Evolutionary conservation across 495 filamentous ascomycete genomes (phyloP).

Genomic region (Bryoglossum gracile): DNA sequence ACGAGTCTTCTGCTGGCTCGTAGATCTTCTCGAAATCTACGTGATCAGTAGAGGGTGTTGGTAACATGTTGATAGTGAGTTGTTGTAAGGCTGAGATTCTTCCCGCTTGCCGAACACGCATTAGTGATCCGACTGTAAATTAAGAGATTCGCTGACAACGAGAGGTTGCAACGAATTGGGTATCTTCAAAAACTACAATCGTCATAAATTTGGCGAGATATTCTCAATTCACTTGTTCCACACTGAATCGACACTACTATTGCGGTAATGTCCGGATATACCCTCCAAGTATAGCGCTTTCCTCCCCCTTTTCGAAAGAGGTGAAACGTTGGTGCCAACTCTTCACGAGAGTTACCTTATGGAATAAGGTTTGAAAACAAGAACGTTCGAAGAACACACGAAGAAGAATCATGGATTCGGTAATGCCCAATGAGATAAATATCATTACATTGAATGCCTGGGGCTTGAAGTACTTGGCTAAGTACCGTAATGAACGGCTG

Average conservation of each 20-base stretch:
- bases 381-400: not conserved
- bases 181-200: constrained; percentile 2
- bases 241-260: constrained; percentile 5
- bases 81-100: constrained; percentile 15
- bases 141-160: too few species aligned
- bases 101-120: not conserved
- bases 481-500: constrained; percentile 71
- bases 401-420: constrained; percentile 6
- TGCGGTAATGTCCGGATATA: constrained; percentile 8
- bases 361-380: not conserved
- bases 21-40: constrained; percentile 81
- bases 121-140: too few species aligned
- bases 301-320: not conserved
- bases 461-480: constrained; percentile 85
- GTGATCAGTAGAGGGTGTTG: constrained; percentile 87
- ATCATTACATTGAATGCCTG: constrained; percentile 90
- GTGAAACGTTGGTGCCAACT: too few species aligned
- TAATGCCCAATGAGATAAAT: constrained; percentile 51
- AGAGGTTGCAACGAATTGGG: constrained; percentile 6
- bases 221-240: not conserved
- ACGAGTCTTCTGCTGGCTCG: constrained; percentile 92
- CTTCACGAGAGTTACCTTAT: too few species aligned
- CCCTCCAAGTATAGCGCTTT: constrained; percentile 5
- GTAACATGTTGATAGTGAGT: constrained; percentile 55
- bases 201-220: not conserved